These are phyloP conservation scores for Dendrothele bispora DNA, from an alignment of 768 basidiomycete genomes.

Conservation along the genomic window DNA sequence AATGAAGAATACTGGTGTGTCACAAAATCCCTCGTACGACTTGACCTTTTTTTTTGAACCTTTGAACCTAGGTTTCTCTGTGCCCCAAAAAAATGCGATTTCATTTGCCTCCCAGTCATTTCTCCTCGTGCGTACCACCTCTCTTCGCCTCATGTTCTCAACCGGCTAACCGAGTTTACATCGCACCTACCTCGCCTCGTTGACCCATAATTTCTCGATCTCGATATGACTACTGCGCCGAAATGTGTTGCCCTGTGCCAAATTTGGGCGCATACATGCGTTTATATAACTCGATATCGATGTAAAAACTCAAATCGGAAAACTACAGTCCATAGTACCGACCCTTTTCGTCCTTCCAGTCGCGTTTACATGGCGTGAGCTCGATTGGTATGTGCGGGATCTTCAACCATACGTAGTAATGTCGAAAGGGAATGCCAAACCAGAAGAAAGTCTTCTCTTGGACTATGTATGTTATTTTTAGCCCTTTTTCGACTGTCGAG, in stretches of 20 bases:
- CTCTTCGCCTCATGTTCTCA: not conserved
- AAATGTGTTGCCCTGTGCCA: not conserved
- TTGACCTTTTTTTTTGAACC: not conserved
- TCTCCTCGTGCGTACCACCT: slow-evolving; percentile 40
- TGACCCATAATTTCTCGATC: not conserved
- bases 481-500: no score
- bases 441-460: slow-evolving; percentile 60
- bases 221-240: no score
- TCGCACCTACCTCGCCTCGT: no score
- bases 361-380: slow-evolving; percentile 46
- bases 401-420: slow-evolving; percentile 62
- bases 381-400: slow-evolving; percentile 47
- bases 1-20: slow-evolving; percentile 39
- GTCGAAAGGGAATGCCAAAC: slow-evolving; percentile 48
- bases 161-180: no score
- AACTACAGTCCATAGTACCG: not conserved
- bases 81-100: slow-evolving; percentile 51
- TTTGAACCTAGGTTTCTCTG: slow-evolving; percentile 51
- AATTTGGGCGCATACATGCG: slow-evolving; percentile 46
- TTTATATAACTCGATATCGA: slow-evolving; percentile 47
- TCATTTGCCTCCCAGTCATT: slow-evolving; percentile 44
- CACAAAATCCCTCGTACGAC: not conserved
- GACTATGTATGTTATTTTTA: slow-evolving; percentile 54
- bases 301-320: not conserved
- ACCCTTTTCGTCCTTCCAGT: slow-evolving; percentile 48